Conservation (phyloP, 31 red algal genomes). For the Odonthalia washingtoniensis region DNA sequence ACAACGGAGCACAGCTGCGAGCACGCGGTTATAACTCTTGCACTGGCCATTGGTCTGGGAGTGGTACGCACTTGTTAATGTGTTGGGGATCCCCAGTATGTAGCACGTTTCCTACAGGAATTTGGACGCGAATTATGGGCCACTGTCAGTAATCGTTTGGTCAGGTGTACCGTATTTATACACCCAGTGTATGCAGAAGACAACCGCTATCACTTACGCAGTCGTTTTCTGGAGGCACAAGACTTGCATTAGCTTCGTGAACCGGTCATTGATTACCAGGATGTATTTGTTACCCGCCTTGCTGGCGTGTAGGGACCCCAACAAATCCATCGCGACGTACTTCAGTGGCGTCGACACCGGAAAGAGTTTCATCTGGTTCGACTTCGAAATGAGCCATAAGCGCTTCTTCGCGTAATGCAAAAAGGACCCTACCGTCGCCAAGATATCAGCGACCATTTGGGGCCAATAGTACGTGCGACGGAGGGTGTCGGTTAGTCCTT, state of each 20-base stretch:
- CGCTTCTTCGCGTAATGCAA: slow-evolving; percentile 18
- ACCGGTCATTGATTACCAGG: too few relatives aligned
- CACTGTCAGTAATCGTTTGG: background rate
- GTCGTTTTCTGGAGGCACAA: too few relatives aligned
- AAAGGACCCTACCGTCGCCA: slow-evolving; percentile 5
- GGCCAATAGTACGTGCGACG: slow-evolving; percentile 25
- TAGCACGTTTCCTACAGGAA: background rate
- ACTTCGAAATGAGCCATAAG: background rate
- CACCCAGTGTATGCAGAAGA: background rate
- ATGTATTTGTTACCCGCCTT: background rate
- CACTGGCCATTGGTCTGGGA: background rate
- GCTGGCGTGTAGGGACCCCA: background rate
- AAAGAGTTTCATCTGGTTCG: slow-evolving; percentile 15
- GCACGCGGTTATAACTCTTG: background rate
- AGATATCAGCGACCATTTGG: slow-evolving; percentile 12
- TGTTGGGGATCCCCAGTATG: background rate
- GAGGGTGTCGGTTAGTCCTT: background rate
- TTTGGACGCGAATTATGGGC: background rate
- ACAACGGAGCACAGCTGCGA: background rate
- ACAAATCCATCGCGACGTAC: slow-evolving; percentile 29
- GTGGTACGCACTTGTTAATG: background rate
- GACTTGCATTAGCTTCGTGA: too few relatives aligned
- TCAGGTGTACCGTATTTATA: background rate
- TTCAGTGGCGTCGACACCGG: too few relatives aligned
- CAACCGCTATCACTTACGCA: too few relatives aligned